These are phyloP conservation scores for Aaosphaeria arxii DNA, from an alignment of 2,329 filamentous ascomycete genomes.

Conservation along the genomic window DNA sequence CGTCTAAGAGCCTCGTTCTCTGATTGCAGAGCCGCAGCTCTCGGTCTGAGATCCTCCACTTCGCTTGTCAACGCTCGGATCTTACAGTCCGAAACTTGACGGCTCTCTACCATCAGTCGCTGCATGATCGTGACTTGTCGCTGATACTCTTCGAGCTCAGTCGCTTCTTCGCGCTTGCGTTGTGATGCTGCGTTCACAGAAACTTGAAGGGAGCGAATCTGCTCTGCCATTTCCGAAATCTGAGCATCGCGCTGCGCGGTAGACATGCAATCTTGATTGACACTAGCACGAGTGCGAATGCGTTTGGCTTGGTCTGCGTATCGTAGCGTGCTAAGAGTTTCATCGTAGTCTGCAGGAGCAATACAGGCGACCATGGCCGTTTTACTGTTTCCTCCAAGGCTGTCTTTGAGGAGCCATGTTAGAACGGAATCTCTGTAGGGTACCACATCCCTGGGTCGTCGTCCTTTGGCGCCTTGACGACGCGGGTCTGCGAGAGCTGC, in stretches of 20 bases:
- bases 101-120: slow-evolving; percentile 90
- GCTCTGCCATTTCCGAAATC: slow-evolving; percentile 91
- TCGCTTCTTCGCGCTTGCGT: slow-evolving; percentile 76
- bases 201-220: slow-evolving; percentile 82
- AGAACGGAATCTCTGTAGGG: slow-evolving; percentile 88
- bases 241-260: slow-evolving; percentile 92
- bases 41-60: slow-evolving; percentile 47
- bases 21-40: slow-evolving; percentile 55
- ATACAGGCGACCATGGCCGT: slow-evolving; percentile 99
- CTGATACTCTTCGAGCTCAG: slow-evolving; percentile 92
- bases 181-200: slow-evolving; percentile 58
- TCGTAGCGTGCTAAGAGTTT: slow-evolving; percentile 90
- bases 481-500: slow-evolving; percentile 78
- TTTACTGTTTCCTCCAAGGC: slow-evolving; percentile 92
- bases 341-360: slow-evolving; percentile 91
- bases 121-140: slow-evolving; percentile 86
- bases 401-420: slow-evolving; percentile 90
- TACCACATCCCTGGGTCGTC: slow-evolving; percentile 62
- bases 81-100: slow-evolving; percentile 88
- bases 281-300: slow-evolving; percentile 88
- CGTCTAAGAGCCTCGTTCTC: slow-evolving; percentile 86
- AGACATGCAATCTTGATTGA: slow-evolving; percentile 94
- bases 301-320: slow-evolving; percentile 98
- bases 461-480: slow-evolving; percentile 36
- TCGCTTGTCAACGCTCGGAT: slow-evolving; percentile 71